These are phyloP conservation scores for Penicillium sclerotiorum DNA, from an alignment of 2,329 filamentous ascomycete species.

Conservation along the genomic window DNA sequence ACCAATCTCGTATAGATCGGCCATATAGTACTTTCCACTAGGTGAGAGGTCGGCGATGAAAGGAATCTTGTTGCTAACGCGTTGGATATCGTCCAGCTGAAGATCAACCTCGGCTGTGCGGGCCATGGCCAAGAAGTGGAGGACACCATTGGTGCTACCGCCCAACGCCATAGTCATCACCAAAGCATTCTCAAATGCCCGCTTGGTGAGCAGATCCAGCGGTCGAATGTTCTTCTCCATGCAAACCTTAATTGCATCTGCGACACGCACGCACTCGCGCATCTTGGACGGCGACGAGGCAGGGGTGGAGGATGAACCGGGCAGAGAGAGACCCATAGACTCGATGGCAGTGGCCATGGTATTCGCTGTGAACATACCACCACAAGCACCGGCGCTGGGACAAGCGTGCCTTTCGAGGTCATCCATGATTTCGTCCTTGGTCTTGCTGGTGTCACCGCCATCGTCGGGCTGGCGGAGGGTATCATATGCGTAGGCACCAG, in stretches of 20 bases:
- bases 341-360: constrained; percentile 92
- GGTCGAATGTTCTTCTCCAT: constrained; percentile 84
- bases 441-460: constrained; percentile 65
- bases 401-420: constrained; percentile 82
- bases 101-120: constrained; percentile 77
- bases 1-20: constrained; percentile 82
- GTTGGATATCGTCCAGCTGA: constrained; percentile 79
- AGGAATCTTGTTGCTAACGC: constrained; percentile 78
- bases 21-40: constrained; percentile 82
- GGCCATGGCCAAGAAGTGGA: constrained; percentile 90
- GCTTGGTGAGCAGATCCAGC: constrained; percentile 75
- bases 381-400: constrained; percentile 76
- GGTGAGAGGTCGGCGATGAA: constrained; percentile 86
- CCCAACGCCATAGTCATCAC: constrained; percentile 92
- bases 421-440: constrained; percentile 75
- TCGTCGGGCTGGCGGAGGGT: constrained; percentile 70
- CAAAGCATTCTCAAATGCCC: constrained; percentile 83
- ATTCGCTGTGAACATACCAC: constrained; percentile 94
- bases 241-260: constrained; percentile 74
- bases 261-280: constrained; percentile 81
- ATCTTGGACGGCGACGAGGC: constrained; percentile 80
- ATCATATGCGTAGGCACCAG: constrained; percentile 79
- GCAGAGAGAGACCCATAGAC: constrained; percentile 80
- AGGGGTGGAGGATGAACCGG: constrained; percentile 81
- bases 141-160: constrained; percentile 83